Evolutionary conservation across 768 basidiomycete species (phyloP).

Genomic region (Mycena filopes): DNA sequence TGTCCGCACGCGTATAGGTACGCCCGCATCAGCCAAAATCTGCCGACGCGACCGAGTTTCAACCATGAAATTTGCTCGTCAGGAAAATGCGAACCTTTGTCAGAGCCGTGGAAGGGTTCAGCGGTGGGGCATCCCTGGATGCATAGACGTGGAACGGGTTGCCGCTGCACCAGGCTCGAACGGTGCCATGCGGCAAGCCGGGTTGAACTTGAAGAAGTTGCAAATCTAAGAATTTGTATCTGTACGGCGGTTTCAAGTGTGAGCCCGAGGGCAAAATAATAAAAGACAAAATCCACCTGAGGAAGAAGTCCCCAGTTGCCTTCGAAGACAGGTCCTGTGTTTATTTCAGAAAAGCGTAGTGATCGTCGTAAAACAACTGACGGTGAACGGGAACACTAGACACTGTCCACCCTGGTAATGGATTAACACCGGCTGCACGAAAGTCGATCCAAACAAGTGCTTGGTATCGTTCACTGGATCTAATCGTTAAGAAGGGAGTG

Average conservation of each 20-base stretch:
- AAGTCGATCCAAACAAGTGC: neutral
- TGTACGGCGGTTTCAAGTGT: neutral
- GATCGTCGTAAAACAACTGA: neutral
- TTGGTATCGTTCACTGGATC: neutral
- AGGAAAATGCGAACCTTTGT: neutral
- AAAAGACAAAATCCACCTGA: neutral
- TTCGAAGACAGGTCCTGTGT: conserved; percentile 5
- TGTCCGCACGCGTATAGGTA: neutral
- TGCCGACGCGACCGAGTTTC: neutral
- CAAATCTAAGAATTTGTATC: conserved; percentile 3
- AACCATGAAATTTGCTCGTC: no score
- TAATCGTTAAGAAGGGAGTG: neutral
- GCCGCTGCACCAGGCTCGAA: neutral
- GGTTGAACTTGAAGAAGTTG: no score
- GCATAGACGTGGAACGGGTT: neutral
- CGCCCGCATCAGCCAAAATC: neutral
- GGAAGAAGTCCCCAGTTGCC: neutral
- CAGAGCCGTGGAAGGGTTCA: conserved; percentile 4
- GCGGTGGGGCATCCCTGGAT: neutral
- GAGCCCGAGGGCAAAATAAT: neutral
- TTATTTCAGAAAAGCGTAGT: neutral
- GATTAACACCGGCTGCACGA: neutral
- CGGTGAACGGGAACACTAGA: conserved; percentile 2
- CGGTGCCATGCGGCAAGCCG: neutral
- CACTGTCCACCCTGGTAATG: neutral